Conservation (phyloP, 1,284 basidiomycete species). For the Cryptococcus sp. region DNA sequence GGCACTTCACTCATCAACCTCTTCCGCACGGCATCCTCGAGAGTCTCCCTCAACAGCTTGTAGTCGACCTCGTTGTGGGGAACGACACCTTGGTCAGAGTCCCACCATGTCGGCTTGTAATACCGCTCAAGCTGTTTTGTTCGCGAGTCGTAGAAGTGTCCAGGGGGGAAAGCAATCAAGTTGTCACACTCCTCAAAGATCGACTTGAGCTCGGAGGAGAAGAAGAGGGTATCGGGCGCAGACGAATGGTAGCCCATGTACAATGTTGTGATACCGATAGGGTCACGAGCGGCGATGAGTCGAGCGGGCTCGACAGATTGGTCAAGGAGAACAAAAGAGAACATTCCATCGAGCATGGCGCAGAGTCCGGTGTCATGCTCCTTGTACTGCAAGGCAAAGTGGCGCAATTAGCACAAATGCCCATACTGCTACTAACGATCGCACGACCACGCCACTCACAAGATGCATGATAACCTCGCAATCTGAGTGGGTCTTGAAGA, state of each 20-base stretch:
- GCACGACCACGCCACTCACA: slow-evolving; percentile 56
- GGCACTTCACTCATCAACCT: slow-evolving; percentile 98
- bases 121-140: slow-evolving; percentile 77
- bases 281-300: slow-evolving; percentile 93
- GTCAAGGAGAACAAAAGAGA: slow-evolving; percentile 95
- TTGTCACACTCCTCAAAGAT: slow-evolving; percentile 91
- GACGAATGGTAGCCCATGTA: slow-evolving; percentile 94
- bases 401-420: neutral
- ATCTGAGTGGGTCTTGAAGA: slow-evolving; percentile 97
- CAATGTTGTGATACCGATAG: slow-evolving; percentile 96
- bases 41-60: slow-evolving; percentile 70
- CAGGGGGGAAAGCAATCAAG: slow-evolving; percentile 94
- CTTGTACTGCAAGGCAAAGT: slow-evolving; percentile 64
- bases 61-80: slow-evolving; percentile 72
- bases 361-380: slow-evolving; percentile 75
- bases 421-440: neutral
- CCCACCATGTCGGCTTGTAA: slow-evolving; percentile 87
- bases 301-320: slow-evolving; percentile 85
- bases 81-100: slow-evolving; percentile 63
- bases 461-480: slow-evolving; percentile 96
- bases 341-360: slow-evolving; percentile 93
- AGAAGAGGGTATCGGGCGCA: slow-evolving; percentile 81
- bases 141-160: slow-evolving; percentile 86
- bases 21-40: slow-evolving; percentile 93
- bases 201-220: slow-evolving; percentile 95